Evolutionary conservation across 345 rosid genomes (phyloP).

Genomic region (Sisymbrium altissimum): DNA sequence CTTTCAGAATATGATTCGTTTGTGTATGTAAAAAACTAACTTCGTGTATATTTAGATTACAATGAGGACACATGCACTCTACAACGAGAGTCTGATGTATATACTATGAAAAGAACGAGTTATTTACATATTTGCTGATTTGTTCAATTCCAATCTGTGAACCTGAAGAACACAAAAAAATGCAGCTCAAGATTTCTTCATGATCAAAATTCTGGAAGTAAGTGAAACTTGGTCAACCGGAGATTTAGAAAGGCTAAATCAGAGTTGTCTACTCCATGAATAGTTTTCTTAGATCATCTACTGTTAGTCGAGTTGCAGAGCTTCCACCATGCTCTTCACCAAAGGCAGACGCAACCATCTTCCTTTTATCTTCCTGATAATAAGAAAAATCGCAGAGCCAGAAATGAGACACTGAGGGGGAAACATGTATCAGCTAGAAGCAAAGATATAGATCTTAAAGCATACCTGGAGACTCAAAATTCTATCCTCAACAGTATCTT

Average conservation of each 20-base stretch:
- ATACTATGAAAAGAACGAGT: slow-evolving; percentile 22
- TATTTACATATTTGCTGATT: slow-evolving; percentile 40
- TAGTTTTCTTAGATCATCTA: slow-evolving; percentile 75
- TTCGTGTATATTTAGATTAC: slow-evolving; percentile 12
- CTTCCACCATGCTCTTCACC: slow-evolving; percentile 87
- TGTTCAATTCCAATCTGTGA: slow-evolving; percentile 33
- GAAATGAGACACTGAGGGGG: neutral
- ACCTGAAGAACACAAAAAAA: slow-evolving; percentile 41
- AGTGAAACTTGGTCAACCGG: slow-evolving; percentile 5
- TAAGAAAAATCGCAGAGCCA: slow-evolving; percentile 5
- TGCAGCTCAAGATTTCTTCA: slow-evolving; percentile 25
- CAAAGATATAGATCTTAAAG: neutral
- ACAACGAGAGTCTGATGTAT: slow-evolving; percentile 22
- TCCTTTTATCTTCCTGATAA: slow-evolving; percentile 86
- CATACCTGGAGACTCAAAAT: slow-evolving; percentile 85
- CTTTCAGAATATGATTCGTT: neutral
- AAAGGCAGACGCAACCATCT: slow-evolving; percentile 96
- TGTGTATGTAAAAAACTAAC: neutral
- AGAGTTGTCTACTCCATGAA: slow-evolving; percentile 47
- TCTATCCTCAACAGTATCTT: slow-evolving; percentile 83
- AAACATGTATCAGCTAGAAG: neutral
- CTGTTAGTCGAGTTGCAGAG: slow-evolving; percentile 72
- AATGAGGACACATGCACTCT: neutral
- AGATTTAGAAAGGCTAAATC: slow-evolving; percentile 9
- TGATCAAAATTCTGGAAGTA: slow-evolving; percentile 30